These are phyloP conservation scores for Yamadazyma songkhlaensis DNA, from an alignment of 1,139 yeast genomes.

Conservation along the genomic window DNA sequence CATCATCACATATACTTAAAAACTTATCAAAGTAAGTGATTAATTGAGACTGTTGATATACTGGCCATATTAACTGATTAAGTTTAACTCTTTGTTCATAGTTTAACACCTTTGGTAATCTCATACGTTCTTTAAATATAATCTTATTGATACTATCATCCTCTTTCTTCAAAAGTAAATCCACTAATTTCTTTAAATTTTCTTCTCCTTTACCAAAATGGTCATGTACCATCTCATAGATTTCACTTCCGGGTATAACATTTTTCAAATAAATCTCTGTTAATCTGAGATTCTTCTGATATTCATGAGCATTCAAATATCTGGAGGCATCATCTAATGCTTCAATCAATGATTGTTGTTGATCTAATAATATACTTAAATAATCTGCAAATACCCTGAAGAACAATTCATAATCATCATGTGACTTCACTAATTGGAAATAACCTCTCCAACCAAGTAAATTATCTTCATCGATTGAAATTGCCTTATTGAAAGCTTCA, in stretches of 20 bases:
- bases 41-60: constrained; percentile 49
- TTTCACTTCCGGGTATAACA: constrained; percentile 60
- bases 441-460: constrained; percentile 83
- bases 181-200: constrained; percentile 48
- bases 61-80: constrained; percentile 47
- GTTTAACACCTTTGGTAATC: constrained; percentile 32
- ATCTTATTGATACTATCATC: constrained; percentile 25
- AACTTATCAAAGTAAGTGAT: constrained; percentile 53
- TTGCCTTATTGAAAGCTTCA: constrained; percentile 54
- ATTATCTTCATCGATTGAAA: constrained; percentile 51
- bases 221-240: constrained; percentile 56
- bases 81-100: constrained; percentile 30
- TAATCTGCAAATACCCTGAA: constrained; percentile 40
- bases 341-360: constrained; percentile 42
- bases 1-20: constrained; percentile 63
- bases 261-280: constrained; percentile 48
- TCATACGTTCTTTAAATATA: constrained; percentile 36
- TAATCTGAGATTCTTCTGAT: constrained; percentile 27
- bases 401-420: constrained; percentile 41
- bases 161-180: constrained; percentile 43
- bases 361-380: constrained; percentile 20
- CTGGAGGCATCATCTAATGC: constrained; percentile 43
- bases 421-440: constrained; percentile 37
- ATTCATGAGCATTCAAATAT: constrained; percentile 38
- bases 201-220: constrained; percentile 48